phyloP scores from a whole-genome alignment of 768 basidiomycete genomes.

The Pluteus cervinus region DNA sequence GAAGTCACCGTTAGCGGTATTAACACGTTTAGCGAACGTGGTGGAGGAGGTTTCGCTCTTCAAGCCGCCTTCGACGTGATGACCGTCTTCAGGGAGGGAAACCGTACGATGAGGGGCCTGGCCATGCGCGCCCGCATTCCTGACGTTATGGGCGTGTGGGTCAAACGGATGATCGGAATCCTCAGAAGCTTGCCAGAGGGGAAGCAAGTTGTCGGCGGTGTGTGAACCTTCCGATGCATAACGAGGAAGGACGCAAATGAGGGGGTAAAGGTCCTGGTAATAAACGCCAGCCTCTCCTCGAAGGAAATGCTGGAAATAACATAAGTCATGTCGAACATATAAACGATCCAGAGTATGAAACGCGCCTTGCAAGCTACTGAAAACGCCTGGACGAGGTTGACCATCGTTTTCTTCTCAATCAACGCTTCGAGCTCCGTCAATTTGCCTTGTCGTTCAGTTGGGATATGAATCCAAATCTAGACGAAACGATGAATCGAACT shows the following conservation, averaged over 20 bases:
- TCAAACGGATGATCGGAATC: background rate
- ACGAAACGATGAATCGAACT: background rate
- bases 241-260: slow-evolving; percentile 62
- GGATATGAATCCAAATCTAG: slow-evolving; percentile 57
- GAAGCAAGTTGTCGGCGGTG: slow-evolving; percentile 52
- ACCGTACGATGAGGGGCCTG: slow-evolving; percentile 1
- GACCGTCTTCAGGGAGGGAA: slow-evolving; percentile 4
- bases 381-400: slow-evolving; percentile 68
- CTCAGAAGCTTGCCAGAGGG: slow-evolving; percentile 45
- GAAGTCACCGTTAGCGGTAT: no score
- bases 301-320: slow-evolving; percentile 45
- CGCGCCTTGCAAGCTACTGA: slow-evolving; percentile 53
- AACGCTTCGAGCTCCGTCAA: slow-evolving; percentile 43
- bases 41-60: background rate
- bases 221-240: no score
- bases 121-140: no score
- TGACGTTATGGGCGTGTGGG: no score
- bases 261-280: slow-evolving; percentile 68
- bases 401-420: slow-evolving; percentile 71
- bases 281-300: slow-evolving; percentile 66
- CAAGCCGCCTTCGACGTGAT: no score
- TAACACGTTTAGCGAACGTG: slow-evolving; percentile 11
- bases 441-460: slow-evolving; percentile 26
- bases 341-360: background rate
- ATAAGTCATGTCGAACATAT: background rate